phyloP scores from a whole-genome alignment of 495 filamentous ascomycete species.

The Sabuloglossum arenarium region DNA sequence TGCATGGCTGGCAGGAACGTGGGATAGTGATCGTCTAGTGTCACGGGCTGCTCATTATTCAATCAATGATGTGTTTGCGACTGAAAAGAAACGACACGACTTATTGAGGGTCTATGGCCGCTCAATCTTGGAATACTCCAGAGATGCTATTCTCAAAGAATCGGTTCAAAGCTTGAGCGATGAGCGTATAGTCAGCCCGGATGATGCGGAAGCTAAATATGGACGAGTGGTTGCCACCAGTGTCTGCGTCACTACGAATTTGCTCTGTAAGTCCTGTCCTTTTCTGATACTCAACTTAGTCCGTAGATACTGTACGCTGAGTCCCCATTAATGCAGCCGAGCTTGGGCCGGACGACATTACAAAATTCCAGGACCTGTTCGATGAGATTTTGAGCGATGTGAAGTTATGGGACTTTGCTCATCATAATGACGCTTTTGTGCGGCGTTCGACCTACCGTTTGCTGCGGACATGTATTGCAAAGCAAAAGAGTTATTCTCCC shows the following conservation, averaged over 20 bases:
- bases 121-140: conserved; percentile 60
- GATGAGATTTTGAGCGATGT: conserved; percentile 39
- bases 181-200: conserved; percentile 56
- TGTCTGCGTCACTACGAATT: conserved; percentile 31
- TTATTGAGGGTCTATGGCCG: conserved; percentile 61
- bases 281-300: not conserved
- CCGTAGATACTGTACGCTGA: conserved; percentile 1
- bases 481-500: conserved; percentile 20
- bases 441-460: conserved; percentile 50
- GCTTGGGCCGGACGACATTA: conserved; percentile 11
- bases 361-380: conserved; percentile 21
- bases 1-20: conserved; percentile 71
- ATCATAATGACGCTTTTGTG: conserved; percentile 45
- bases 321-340: conserved; percentile 5
- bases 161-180: conserved; percentile 68
- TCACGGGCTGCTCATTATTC: conserved; percentile 54
- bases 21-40: conserved; percentile 61
- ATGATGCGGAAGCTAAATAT: conserved; percentile 74
- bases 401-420: conserved; percentile 56
- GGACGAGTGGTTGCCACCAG: conserved; percentile 51
- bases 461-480: conserved; percentile 34
- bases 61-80: conserved; percentile 48
- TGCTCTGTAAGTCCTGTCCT: conserved; percentile 18
- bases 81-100: conserved; percentile 50
- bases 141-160: conserved; percentile 54